Conservation (phyloP, 192 early-diverging fungal species). For the Phycomyces blakesleeanus region DNA sequence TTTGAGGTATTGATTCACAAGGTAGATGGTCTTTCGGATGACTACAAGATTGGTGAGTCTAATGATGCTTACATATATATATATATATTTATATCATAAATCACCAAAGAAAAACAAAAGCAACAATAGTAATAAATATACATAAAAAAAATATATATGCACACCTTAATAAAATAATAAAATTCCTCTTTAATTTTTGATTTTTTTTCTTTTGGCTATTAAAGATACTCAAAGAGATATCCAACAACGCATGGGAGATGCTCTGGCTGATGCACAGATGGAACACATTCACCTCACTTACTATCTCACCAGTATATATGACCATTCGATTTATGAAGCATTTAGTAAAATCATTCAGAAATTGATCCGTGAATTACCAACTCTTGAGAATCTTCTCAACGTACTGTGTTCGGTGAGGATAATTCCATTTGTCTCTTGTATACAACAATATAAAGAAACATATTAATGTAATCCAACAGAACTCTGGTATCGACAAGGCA, state of each 20-base stretch:
- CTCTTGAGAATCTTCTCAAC: constrained; percentile 87
- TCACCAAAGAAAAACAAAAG: no score
- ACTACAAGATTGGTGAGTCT: constrained; percentile 82
- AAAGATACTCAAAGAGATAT: constrained; percentile 92
- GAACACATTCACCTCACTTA: constrained; percentile 79
- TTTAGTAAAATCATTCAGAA: constrained; percentile 92
- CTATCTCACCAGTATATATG: constrained; percentile 91
- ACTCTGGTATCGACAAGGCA: constrained; percentile 93
- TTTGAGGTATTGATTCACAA: constrained; percentile 98
- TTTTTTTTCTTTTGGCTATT: no score
- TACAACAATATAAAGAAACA: no score
- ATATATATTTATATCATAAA: no score
- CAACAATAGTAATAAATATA: no score
- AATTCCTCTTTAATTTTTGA: no score
- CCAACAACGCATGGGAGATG: constrained; percentile 86
- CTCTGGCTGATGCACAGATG: constrained; percentile 70
- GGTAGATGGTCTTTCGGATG: constrained; percentile 92
- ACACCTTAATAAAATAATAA: no score
- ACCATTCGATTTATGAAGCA: constrained; percentile 92
- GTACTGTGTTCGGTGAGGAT: constrained; percentile 82
- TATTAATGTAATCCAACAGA: no score
- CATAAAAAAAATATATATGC: no score
- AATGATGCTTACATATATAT: no score
- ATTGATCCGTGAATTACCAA: constrained; percentile 78
- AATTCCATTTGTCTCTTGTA: neutral